Conservation (phyloP, 2,329 filamentous ascomycete genomes). For the Thermoascus crustaceus region DNA sequence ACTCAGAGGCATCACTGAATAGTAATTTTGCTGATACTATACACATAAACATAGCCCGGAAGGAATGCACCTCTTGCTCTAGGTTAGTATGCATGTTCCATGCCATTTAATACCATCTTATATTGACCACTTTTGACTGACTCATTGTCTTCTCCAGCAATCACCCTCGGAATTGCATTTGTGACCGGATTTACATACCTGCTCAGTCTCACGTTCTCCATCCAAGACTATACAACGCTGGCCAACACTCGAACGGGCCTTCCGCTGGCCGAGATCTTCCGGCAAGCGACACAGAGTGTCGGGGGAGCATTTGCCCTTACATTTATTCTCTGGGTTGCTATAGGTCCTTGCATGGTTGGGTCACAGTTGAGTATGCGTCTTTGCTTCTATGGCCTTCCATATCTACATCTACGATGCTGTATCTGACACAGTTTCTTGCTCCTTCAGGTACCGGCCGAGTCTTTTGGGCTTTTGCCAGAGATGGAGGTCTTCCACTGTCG, state of each 20-base stretch:
- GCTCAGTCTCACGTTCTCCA: slow-evolving; percentile 45
- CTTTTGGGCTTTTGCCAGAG: slow-evolving; percentile 52
- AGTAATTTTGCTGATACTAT: background rate
- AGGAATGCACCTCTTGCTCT: slow-evolving; percentile 25
- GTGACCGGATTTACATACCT: slow-evolving; percentile 43
- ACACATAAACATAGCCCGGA: slow-evolving; percentile 16
- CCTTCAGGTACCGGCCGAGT: slow-evolving; percentile 44
- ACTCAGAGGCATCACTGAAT: background rate
- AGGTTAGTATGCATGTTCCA: slow-evolving; percentile 10
- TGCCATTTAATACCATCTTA: background rate
- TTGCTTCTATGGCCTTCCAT: no score
- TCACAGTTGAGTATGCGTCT: slow-evolving; percentile 21
- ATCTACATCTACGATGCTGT: no score
- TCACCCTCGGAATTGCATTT: slow-evolving; percentile 45
- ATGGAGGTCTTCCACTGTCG: slow-evolving; percentile 36
- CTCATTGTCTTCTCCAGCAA: slow-evolving; percentile 21
- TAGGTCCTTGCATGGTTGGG: slow-evolving; percentile 26
- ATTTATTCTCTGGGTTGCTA: slow-evolving; percentile 29
- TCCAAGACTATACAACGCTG: slow-evolving; percentile 41
- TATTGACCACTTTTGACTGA: slow-evolving; percentile 12
- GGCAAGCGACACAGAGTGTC: slow-evolving; percentile 44
- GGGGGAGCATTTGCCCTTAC: slow-evolving; percentile 46
- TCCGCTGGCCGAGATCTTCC: slow-evolving; percentile 60
- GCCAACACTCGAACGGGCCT: slow-evolving; percentile 36
- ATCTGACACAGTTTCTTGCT: slow-evolving; percentile 42